Evolutionary conservation across 2,329 filamentous ascomycete species (phyloP).

Genomic region (Gnomoniopsis smithogilvyi): DNA sequence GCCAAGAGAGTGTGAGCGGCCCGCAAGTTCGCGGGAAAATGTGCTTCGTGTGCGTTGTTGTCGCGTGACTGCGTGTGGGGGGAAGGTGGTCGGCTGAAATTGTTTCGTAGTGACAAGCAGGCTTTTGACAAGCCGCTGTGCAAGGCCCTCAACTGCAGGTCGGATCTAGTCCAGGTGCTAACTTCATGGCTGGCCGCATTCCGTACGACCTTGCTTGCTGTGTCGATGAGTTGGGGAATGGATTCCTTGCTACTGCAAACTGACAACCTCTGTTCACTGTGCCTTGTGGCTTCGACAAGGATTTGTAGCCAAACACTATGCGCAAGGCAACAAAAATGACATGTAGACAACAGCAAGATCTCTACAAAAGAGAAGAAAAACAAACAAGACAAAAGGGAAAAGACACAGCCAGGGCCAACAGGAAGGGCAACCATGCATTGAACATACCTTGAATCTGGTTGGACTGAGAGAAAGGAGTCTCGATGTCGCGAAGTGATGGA

Average conservation of each 20-base stretch:
- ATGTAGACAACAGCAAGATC: neutral
- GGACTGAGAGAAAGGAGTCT: conserved; percentile 7
- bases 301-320: neutral
- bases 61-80: neutral
- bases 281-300: neutral
- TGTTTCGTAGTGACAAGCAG: neutral
- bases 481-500: conserved; percentile 7
- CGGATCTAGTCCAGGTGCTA: neutral
- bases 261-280: conserved; percentile 3
- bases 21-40: neutral
- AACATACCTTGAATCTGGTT: conserved; percentile 13
- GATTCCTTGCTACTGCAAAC: neutral
- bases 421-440: neutral
- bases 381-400: neutral
- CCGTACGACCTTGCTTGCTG: neutral
- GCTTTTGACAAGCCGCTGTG: neutral
- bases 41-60: too few relatives aligned
- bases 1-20: neutral
- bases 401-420: neutral
- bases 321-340: neutral
- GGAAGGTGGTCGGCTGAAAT: neutral
- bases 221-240: neutral
- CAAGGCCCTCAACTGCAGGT: neutral
- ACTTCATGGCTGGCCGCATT: neutral
- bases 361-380: neutral